Conservation (phyloP, 78 protist species). For the Polysphondylium violaceum region DNA sequence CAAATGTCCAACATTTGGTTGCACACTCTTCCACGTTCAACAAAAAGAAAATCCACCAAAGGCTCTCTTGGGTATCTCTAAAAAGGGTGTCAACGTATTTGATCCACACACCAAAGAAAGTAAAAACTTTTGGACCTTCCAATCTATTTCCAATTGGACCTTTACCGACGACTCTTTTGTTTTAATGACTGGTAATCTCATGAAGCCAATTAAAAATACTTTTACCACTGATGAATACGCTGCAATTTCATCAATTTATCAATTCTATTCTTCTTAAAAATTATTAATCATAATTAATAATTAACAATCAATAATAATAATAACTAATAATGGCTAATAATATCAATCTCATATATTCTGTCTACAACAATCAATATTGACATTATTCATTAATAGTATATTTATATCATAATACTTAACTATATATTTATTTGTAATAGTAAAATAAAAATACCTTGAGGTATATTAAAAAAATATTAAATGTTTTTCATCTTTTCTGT, state of each 20-base stretch:
- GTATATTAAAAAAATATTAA: too few species aligned
- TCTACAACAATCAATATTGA: too few species aligned
- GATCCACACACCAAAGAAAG: constrained; percentile 58
- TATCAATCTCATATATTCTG: too few species aligned
- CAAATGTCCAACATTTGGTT: constrained; percentile 51
- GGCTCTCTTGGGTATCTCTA: constrained; percentile 40
- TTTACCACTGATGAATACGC: constrained; percentile 46
- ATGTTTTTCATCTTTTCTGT: too few species aligned
- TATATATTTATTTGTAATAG: too few species aligned
- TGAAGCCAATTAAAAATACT: constrained; percentile 61
- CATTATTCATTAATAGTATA: too few species aligned
- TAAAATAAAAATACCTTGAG: too few species aligned
- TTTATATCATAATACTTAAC: too few species aligned
- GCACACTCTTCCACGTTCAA: constrained; percentile 44
- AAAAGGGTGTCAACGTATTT: constrained; percentile 54
- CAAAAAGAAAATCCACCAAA: constrained; percentile 74
- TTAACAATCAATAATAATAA: background rate
- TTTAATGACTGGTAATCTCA: constrained; percentile 71
- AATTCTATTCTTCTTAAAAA: constrained; percentile 50
- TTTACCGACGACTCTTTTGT: constrained; percentile 54
- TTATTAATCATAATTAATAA: background rate
- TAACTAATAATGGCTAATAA: too few species aligned
- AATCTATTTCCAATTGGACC: constrained; percentile 52
- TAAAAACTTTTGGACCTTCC: constrained; percentile 67
- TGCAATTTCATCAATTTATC: constrained; percentile 59